These are phyloP conservation scores for Dryadomyces sulphureus DNA, from an alignment of 2,329 filamentous ascomycete species.

Conservation along the genomic window DNA sequence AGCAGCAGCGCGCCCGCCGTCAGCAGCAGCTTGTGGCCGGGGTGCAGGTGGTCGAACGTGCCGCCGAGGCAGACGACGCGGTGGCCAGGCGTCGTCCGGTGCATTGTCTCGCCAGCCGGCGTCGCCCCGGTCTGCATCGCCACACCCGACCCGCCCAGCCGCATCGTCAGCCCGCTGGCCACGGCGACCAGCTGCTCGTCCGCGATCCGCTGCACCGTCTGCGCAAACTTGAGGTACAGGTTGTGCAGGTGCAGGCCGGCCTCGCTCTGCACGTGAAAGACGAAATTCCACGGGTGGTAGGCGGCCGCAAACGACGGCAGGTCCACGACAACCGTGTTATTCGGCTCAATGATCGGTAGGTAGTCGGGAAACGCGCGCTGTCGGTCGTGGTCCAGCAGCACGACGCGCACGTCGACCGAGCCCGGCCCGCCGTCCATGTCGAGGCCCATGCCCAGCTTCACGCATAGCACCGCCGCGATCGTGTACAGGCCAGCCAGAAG, in stretches of 20 bases:
- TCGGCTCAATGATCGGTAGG: conserved; percentile 28
- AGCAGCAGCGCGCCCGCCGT: conserved; percentile 70
- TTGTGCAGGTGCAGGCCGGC: conserved; percentile 43
- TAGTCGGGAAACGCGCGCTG: conserved; percentile 18
- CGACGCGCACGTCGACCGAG: conserved; percentile 60
- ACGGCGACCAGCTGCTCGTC: conserved; percentile 36
- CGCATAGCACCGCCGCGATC: conserved; percentile 58
- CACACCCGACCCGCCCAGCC: neutral
- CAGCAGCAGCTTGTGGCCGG: conserved; percentile 89
- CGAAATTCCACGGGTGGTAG: conserved; percentile 44
- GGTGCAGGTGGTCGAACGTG: conserved; percentile 92
- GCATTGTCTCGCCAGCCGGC: neutral
- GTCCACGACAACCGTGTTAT: conserved; percentile 22
- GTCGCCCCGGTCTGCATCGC: conserved; percentile 1
- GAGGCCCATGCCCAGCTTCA: conserved; percentile 43
- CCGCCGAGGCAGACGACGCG: conserved; percentile 68
- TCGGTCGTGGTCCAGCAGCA: conserved; percentile 52
- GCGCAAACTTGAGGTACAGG: conserved; percentile 30
- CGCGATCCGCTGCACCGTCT: conserved; percentile 29
- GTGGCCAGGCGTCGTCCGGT: conserved; percentile 17
- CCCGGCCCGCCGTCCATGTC: conserved; percentile 44
- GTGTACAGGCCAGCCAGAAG: conserved; percentile 66
- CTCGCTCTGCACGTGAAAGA: conserved; percentile 55
- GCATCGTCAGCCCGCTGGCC: conserved; percentile 34
- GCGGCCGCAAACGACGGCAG: conserved; percentile 27